Base-by-base conservation (phyloP, 1,139 yeast genomes). In the Scheffersomyces lignicola region DNA sequence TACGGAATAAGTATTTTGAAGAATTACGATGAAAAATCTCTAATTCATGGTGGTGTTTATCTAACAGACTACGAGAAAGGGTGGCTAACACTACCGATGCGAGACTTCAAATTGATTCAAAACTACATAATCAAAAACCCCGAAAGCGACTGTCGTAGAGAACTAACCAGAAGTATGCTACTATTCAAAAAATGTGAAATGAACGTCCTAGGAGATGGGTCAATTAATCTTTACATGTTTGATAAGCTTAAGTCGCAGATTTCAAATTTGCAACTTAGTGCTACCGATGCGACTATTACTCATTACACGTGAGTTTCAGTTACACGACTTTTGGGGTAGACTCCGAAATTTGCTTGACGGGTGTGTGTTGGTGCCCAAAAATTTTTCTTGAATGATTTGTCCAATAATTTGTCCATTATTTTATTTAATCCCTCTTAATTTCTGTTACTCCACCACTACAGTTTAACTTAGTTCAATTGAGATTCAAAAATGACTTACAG, bases 1-100 rank as follows among this genome's bases (percentile, higher is more conserved):
- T 78, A 80, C 54, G 95, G 95, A 0, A 51, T 83, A 7, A 69
- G 72, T 44, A 86, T 86, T 13, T 65, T 74, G 43, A 60, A 66
- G 23, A 71, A 56, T 20, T 67, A 56, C 39, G 58, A 31, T 31
- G 25, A 35, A 18, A 26, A 17, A 4, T 28, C 32, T n/a, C 23
- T 54, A 14, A 28, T 18, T 5, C 48, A 47, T 26, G 44, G 48
- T 5, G 66, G 68, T 1, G 60, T 62, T 3, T 62, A 59, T 31
- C 46, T 80, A 7, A 41, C 67, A 3, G 80, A 76, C 25, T 69
- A 66, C 36, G 36, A 44, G 2, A 36, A 47, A 2, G 72, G 66
- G 1, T 62, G 69, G 60, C 38, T 63, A 32, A 58, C 54, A 24
- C 48, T 69, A 27, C 49, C 61, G 3, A 16, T 15, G 0, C 49